Evolutionary conservation across 2,329 filamentous ascomycete species (phyloP), one percentile per base, ranked within the genome.

Genomic region (Pseudopyricularia javanii): DNA sequence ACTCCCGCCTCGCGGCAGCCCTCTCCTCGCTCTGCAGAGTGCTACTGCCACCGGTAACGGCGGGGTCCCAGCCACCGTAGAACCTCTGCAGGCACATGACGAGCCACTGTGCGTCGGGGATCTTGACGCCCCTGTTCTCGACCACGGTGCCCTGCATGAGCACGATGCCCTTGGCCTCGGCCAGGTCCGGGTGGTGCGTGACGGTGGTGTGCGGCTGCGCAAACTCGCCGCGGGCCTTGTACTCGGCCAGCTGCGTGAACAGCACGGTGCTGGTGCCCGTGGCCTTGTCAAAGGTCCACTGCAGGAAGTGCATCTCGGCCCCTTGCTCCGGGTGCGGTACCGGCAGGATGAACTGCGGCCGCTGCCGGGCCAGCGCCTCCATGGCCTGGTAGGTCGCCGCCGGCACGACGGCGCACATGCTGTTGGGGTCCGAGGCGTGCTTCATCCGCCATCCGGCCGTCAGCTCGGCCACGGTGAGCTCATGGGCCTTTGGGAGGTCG

Each of bases 81-180:
- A 98, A 98, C 63, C 89, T 83, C 74, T 98, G 93, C 70, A 98
- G 71, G 60, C 89, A 93, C 81, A 96, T 87, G 50, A 95, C 74
- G 60, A 98, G 70, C 85, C 88, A 96, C 68, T 83, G 84, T n/a
- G 86, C 91, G 64, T 95, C 86, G 52, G 90, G 81, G 0, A 88
- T 78, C 57, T 75, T 83, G 5, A 95, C 81, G 4, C 91, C 91
- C 12, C 83, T 74, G 30, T 85, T 84, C 55, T 89, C 82, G 52
- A 87, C 74, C 14, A 97, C 84, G 58, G 78, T 76, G 0, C 93
- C 93, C 64, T 93, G 86, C 74, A 96, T 85, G 57, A 98, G 72
- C 14, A 96, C 90, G 26, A 97, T 63, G 5, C 83, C 88, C 61
- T 89, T 88, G 9, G 82, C 78, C 54, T 78, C 74, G 0, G 80